A percentile compares a stretch with the other conserved stretches of the same genome.
Evolutionary conservation across 1,139 yeast species (phyloP).

Genomic region (Pichia norvegensis): DNA sequence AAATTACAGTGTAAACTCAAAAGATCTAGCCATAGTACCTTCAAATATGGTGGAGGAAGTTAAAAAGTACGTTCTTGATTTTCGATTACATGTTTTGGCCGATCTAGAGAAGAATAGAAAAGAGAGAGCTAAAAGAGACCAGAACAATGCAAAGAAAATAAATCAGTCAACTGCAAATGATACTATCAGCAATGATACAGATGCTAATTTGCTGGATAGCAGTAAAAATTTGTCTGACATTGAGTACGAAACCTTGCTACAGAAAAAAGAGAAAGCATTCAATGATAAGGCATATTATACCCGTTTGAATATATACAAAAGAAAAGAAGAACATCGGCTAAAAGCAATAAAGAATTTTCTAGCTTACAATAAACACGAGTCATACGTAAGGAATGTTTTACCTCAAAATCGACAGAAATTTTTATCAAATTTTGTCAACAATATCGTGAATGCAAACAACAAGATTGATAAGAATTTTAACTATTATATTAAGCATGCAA

Average conservation of each 20-base stretch:
- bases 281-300: conserved; percentile 20
- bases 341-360: conserved; percentile 21
- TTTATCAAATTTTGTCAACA: conserved; percentile 24
- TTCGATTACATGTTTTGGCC: conserved; percentile 52
- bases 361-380: conserved; percentile 16
- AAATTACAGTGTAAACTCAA: conserved; percentile 51
- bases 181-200: background rate
- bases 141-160: conserved; percentile 37
- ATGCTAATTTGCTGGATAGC: background rate
- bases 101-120: conserved; percentile 48
- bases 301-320: conserved; percentile 15
- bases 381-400: conserved; percentile 17
- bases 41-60: conserved; percentile 48
- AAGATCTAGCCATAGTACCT: conserved; percentile 59
- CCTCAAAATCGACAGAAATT: conserved; percentile 30
- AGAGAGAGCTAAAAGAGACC: conserved; percentile 45
- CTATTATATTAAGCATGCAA: conserved; percentile 34
- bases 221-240: conserved; percentile 14
- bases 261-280: conserved; percentile 22
- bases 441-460: conserved; percentile 19
- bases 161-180: background rate
- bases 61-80: conserved; percentile 51
- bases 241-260: conserved; percentile 18
- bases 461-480: conserved; percentile 26
- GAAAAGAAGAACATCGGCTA: conserved; percentile 20